phyloP scores from a whole-genome alignment of 192 early-diverging fungal genomes.

The Mortierella alpina region DNA sequence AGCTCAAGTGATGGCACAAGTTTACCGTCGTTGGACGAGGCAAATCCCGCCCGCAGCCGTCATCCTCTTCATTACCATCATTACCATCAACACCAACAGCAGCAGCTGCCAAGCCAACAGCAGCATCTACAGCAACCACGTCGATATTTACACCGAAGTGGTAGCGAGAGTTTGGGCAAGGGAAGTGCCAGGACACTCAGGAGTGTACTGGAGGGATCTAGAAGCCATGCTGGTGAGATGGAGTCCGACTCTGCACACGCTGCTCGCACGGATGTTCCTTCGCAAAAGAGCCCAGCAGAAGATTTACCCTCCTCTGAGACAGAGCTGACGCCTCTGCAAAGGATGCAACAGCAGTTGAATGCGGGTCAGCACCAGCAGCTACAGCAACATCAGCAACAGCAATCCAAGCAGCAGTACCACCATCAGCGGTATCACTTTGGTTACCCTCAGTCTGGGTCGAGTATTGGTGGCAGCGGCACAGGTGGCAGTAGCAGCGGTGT shows the following conservation, averaged over 20 bases:
- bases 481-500: constrained; percentile 8
- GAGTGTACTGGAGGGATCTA: background rate
- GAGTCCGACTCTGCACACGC: too few species aligned
- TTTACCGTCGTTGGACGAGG: too few species aligned
- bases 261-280: background rate
- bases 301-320: background rate
- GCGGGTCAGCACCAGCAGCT: constrained; percentile 29
- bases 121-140: constrained; percentile 7
- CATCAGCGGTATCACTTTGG: constrained; percentile 28
- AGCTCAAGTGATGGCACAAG: constrained; percentile 2
- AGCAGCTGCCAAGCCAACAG: constrained; percentile 2
- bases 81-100: background rate
- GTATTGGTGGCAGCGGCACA: constrained; percentile 7
- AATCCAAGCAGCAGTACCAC: constrained; percentile 18
- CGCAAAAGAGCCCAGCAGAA: background rate
- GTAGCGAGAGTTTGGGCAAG: constrained; percentile 33
- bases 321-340: constrained; percentile 33
- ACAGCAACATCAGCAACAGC: constrained; percentile 24
- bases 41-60: too few species aligned
- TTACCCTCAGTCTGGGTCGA: constrained; percentile 31
- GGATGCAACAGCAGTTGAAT: constrained; percentile 39
- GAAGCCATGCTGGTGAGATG: background rate
- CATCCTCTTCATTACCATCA: background rate
- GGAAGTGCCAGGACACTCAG: constrained; percentile 1
- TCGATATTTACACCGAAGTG: constrained; percentile 27